Base-by-base conservation (phyloP, 2,329 filamentous ascomycete genomes). In the Clarireedia monteithiana region DNA sequence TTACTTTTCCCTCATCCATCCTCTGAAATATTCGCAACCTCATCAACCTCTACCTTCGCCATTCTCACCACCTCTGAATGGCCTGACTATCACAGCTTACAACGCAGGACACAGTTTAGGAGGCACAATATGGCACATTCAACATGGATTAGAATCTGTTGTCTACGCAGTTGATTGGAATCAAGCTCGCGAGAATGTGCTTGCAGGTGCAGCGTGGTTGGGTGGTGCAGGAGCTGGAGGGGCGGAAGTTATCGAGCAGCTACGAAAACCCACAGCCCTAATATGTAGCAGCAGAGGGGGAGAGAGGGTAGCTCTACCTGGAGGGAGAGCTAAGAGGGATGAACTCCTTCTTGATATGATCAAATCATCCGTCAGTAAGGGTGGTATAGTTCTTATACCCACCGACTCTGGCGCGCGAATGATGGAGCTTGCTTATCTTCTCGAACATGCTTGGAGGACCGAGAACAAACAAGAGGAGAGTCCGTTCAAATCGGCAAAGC, bases 131-230 rank as follows among this genome's bases (percentile, higher is more conserved):
- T 99, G 94, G 94, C 92, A 97, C 67, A 91, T 99, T 62, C 92
- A 97, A 67, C 91, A 97, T 74, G 91, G 91, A 0, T 80, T 96
- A 68, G 94, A 99, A 70, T 96, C 91, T 0, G 92, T 99, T 44
- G 91, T 99, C 1, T 97, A 99, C 66, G 92, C 94, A 0, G 89
- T 96, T 17, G 92, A 97, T 68, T 99, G 94, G 94, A 96, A 96
- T 65, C 91, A 96, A 72, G 90, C 88, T n/a, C 84, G 90, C 63
- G 94, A 99, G 70, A 95, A 96, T 72, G 91, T 97, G 15, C 85
- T 96, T 58, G 85, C 92, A 0, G 92, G 92, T 60, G 94, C 94
- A 23, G 91, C 92, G 26, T 97, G 94, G 90, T 79, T 99, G 44
- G 90, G 89, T 47, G 89, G 89, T 5, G 85, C 85, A 23, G 88